Conservation (phyloP, 2,329 filamentous ascomycete species). For the Cercospora canescens region DNA sequence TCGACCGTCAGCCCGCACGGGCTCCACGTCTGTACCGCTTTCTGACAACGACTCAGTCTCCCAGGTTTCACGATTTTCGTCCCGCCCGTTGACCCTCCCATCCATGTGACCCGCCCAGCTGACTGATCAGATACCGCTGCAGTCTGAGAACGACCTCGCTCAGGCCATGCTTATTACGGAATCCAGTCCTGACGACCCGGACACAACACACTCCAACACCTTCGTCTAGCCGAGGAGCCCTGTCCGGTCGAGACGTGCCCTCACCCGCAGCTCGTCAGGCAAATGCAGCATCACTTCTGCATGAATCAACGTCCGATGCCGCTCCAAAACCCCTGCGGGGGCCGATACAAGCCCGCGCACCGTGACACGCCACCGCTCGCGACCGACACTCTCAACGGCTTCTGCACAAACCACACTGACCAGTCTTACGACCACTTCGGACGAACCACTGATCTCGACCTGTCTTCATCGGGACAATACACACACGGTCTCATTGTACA, state of each 20-base stretch:
- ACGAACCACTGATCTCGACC: no score
- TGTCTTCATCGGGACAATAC: no score
- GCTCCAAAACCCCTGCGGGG: neutral
- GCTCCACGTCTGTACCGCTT: neutral
- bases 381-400: neutral
- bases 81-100: neutral
- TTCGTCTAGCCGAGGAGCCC: neutral
- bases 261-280: neutral
- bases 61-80: neutral
- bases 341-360: neutral
- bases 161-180: neutral
- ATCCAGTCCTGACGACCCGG: neutral
- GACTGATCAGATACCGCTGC: neutral
- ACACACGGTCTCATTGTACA: no score
- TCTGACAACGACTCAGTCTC: no score
- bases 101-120: neutral
- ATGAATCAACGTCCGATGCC: neutral
- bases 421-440: no score
- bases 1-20: neutral
- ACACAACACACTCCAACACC: neutral
- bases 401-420: neutral
- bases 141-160: neutral
- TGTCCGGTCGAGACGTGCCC: neutral
- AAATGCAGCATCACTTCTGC: neutral
- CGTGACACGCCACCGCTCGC: neutral